Base-by-base conservation (phyloP, 345 rosid species). In the Lepidium didymum region DNA sequence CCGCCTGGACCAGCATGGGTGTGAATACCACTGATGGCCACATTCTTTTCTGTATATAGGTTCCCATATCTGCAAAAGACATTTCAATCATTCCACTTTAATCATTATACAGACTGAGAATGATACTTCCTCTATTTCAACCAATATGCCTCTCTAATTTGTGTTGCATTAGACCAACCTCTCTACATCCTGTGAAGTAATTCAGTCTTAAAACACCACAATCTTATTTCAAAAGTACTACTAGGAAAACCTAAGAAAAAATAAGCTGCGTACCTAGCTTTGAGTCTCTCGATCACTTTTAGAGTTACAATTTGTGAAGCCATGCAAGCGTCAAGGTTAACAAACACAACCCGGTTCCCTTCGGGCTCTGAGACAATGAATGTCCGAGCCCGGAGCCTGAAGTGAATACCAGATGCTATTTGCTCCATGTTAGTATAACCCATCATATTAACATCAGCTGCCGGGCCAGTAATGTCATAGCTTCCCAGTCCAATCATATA, bases 1-100 rank as follows among this genome's bases (percentile, higher is more conserved):
- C 96, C 99, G 42, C 97, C 99, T 10, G 99, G 96, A 57, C 99
- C 99, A 9, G 99, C 85, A 83, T 94, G 99, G 4, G 97, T 89
- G 69, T 91, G 99, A 77, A 91, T 86, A 54, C 99, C 99, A 70
- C 93, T 91, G 51, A 94, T 91, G 35, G 86, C 99, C 55, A 94
- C 93, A 79, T 94, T 94, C 27, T 81, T 81, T 70, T 89, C 96
- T 4, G 89, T 87, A 69, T 94, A 94, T 8, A 94, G 62, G 61
- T 89, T 83, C 9, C 93, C 99, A 75, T 91, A 94, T 80, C 97
- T 94, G 84, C 81, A 53, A 75, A 72, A 54, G 4, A 75, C 25
- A 45, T 66, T 25, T 64, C 8, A 42, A 36, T 68, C 23, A 73
- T 13, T 64, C 63, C 44, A 58, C 55, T 19, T 6, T 3, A 0